phyloP scores from a whole-genome alignment of 1,284 basidiomycete genomes.

The Marasmius sp. region DNA sequence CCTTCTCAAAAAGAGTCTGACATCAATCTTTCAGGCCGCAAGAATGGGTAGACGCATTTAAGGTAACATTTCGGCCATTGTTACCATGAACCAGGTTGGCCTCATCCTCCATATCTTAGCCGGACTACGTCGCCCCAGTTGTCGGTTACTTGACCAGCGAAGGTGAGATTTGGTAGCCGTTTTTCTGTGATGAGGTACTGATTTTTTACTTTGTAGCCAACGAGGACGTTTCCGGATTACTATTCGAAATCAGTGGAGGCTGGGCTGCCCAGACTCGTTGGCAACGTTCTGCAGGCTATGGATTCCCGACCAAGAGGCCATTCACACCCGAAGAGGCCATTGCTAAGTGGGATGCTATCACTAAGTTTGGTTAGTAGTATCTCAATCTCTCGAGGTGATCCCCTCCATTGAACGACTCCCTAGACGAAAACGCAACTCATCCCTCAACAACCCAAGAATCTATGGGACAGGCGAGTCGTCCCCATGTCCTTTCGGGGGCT shows the following conservation, averaged over 20 bases:
- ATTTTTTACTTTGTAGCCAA: conserved; percentile 49
- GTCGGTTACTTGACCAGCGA: conserved; percentile 91
- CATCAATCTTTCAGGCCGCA: conserved; percentile 58
- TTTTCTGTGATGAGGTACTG: background rate
- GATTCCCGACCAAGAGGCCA: conserved; percentile 80
- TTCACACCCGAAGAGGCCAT: conserved; percentile 80
- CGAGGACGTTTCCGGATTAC: conserved; percentile 68
- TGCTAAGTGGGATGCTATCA: conserved; percentile 80
- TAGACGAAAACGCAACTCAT: conserved; percentile 78
- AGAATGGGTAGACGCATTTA: conserved; percentile 94
- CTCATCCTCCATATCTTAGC: conserved; percentile 39
- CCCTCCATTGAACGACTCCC: conserved; percentile 3
- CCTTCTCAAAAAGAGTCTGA: background rate
- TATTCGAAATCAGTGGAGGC: conserved; percentile 92
- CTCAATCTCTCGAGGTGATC: background rate
- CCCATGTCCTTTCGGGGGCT: background rate
- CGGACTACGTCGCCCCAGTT: conserved; percentile 89
- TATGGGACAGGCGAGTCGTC: conserved; percentile 56
- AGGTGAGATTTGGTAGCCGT: conserved; percentile 33
- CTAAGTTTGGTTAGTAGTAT: conserved; percentile 68
- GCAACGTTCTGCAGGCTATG: conserved; percentile 87
- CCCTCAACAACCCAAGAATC: conserved; percentile 74
- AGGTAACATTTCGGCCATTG: conserved; percentile 41
- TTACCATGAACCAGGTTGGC: background rate
- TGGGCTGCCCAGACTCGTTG: conserved; percentile 93